phyloP scores from a whole-genome alignment of 192 early-diverging fungal species.

The Entomortierella chlamydospora region DNA sequence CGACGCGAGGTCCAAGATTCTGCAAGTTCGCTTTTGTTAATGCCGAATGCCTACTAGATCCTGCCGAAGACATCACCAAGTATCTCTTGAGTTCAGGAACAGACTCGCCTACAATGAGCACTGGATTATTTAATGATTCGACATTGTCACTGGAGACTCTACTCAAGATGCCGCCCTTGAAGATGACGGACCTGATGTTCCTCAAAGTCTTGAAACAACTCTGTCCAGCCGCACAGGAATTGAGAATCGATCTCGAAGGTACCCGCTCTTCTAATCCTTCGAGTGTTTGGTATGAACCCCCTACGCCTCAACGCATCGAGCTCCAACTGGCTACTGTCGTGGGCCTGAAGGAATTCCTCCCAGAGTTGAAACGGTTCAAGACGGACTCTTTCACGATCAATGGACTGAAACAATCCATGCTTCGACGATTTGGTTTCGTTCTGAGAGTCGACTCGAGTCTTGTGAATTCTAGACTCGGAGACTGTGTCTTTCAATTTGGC shows the following conservation, averaged over 20 bases:
- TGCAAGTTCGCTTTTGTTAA: constrained; percentile 12
- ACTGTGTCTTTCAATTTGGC: constrained; percentile 6
- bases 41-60: background rate
- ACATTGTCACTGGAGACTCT: background rate
- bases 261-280: no score
- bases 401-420: no score
- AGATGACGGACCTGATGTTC: background rate
- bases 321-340: background rate
- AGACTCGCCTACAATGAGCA: background rate
- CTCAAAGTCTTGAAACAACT: background rate
- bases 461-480: background rate
- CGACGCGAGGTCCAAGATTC: background rate
- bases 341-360: background rate
- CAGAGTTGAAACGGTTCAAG: background rate
- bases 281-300: background rate
- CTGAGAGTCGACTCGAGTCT: background rate
- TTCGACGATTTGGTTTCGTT: background rate
- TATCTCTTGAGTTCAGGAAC: background rate
- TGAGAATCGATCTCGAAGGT: background rate
- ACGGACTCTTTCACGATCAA: constrained; percentile 2
- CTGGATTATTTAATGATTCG: no score
- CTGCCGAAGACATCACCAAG: background rate
- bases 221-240: background rate
- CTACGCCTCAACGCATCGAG: background rate
- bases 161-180: background rate